Evolutionary conservation across 768 basidiomycete genomes (phyloP).

Genomic region (Solioccasus polychromus): DNA sequence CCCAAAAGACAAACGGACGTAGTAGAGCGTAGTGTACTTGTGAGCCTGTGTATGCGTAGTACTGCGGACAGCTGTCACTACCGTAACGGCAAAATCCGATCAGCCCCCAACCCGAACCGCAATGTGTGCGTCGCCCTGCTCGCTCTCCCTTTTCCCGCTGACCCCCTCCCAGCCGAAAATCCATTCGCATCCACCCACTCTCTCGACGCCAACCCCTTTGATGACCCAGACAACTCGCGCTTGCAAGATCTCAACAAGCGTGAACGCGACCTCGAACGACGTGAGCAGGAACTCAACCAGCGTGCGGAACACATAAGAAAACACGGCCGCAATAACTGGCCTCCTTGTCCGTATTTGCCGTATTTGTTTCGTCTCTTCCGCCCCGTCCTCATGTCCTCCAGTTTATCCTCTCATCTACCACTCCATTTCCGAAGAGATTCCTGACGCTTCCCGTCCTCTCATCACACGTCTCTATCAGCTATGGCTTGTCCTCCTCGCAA

Average conservation of each 20-base stretch:
- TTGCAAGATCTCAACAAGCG: slow-evolving; percentile 69
- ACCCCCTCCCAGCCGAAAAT: slow-evolving; percentile 43
- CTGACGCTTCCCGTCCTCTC: slow-evolving; percentile 70
- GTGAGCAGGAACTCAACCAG: slow-evolving; percentile 71
- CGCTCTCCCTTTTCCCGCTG: not conserved
- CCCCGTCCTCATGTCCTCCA: slow-evolving; percentile 35
- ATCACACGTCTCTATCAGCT: slow-evolving; percentile 88
- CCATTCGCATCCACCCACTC: slow-evolving; percentile 85
- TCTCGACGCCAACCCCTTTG: slow-evolving; percentile 86
- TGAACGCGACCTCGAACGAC: slow-evolving; percentile 76
- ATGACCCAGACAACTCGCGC: slow-evolving; percentile 64
- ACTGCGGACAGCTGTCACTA: no score
- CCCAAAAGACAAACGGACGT: no score
- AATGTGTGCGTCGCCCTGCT: slow-evolving; percentile 24
- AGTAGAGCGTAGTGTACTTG: no score
- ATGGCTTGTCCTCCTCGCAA: slow-evolving; percentile 86
- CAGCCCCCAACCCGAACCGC: slow-evolving; percentile 2
- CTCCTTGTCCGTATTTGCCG: slow-evolving; percentile 60
- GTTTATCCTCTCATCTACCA: slow-evolving; percentile 95
- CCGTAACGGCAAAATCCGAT: slow-evolving; percentile 1
- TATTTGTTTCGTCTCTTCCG: slow-evolving; percentile 1
- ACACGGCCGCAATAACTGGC: slow-evolving; percentile 92
- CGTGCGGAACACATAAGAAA: slow-evolving; percentile 66
- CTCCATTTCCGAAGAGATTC: slow-evolving; percentile 88
- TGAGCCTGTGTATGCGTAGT: no score